These are phyloP conservation scores for Phanerochaete sordida DNA, from an alignment of 768 basidiomycete genomes.

Conservation along the genomic window DNA sequence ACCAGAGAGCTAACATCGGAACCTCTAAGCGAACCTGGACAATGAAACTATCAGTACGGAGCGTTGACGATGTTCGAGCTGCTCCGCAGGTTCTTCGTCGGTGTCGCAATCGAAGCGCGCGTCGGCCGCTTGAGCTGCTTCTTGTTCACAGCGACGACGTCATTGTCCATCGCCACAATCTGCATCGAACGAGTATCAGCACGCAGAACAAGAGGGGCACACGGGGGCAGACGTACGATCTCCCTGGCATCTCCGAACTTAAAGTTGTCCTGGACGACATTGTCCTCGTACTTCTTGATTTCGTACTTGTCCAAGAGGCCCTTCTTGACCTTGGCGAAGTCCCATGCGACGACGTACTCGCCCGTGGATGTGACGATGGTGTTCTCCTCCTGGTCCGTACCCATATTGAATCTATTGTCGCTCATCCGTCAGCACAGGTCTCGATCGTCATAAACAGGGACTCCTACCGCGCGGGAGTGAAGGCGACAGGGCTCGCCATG, in stretches of 20 bases:
- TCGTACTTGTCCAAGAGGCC: conserved; percentile 90
- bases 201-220: not conserved
- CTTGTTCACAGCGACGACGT: conserved; percentile 94
- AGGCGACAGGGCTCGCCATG: conserved; percentile 83
- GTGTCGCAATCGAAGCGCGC: conserved; percentile 61
- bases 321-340: conserved; percentile 93
- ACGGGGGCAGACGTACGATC: conserved; percentile 57
- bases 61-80: conserved; percentile 64
- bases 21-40: not conserved
- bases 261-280: conserved; percentile 96
- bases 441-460: not conserved
- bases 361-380: conserved; percentile 95
- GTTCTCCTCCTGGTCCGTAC: conserved; percentile 84
- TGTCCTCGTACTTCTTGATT: conserved; percentile 94
- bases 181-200: conserved; percentile 31
- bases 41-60: conserved; percentile 18
- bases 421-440: not conserved
- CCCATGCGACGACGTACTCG: conserved; percentile 92
- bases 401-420: conserved; percentile 80
- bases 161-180: conserved; percentile 94
- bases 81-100: conserved; percentile 39
- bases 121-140: conserved; percentile 84
- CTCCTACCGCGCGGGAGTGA: conserved; percentile 87
- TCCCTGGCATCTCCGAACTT: conserved; percentile 96
- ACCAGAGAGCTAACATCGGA: not conserved